Evolutionary conservation across 306 rosid species (phyloP), one percentile per base, ranked within the genome.

Genomic region (Carpinus fangiana): DNA sequence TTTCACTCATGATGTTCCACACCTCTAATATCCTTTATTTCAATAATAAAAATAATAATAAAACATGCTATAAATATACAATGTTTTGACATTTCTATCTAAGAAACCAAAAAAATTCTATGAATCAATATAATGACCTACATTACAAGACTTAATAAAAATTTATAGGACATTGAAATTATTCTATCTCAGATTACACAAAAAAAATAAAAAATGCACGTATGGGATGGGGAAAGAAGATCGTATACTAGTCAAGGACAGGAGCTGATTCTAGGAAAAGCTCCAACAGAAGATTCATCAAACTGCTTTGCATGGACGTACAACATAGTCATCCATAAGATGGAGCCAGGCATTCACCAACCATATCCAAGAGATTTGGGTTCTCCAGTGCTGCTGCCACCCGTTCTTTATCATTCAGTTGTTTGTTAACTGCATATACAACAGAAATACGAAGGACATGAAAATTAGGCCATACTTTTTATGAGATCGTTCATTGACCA

Each of bases 301-400:
- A 71, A 9, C 57, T 52, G 75, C 82, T 55, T 46, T 67, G 13
- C 59, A 13, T 51, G 69, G 52, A 80, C 28, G 70, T 21, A 75
- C 70, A 38, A 38, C 45, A 6, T 41, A 41, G 45, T 66, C 88
- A 92, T 12, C 73, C 87, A 70, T 55, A 85, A 68, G 97, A 85
- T 52, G 98, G 96, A 76, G 96, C 89, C 75, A 96, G 88, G 85
- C 99, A 96, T 87, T 93, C 98, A 71, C 93, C 98, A 47, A 96
- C 96, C 98, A 90, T 93, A 73, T 91, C 90, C 75, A 87, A 21
- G 76, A 93, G 93, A 81, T 86, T 84, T 62, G 99, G 97, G 65
- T 93, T 96, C 78, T 96, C 99, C 88, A 96, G 78, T 18, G 99
- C 98, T 8, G 98, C 98, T 61, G 97, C 97, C 51, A 91, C 94